A percentile compares a stretch with the other conserved stretches of the same genome.
Evolutionary conservation across 1,284 basidiomycete species (phyloP).

Genomic region (Austroboletus novae-zelandiae): DNA sequence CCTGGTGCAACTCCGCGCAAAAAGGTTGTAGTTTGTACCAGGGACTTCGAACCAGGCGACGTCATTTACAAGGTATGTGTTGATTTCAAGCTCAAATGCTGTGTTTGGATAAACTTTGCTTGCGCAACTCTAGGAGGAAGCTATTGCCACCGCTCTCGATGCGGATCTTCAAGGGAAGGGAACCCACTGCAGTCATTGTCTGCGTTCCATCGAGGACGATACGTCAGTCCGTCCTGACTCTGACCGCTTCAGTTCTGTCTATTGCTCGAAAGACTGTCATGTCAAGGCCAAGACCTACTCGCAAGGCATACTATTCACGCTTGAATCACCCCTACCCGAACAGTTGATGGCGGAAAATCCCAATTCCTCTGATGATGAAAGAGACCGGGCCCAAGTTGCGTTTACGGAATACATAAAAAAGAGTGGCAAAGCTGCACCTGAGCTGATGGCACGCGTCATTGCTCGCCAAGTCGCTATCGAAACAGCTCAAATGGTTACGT

Average conservation of each 20-base stretch:
- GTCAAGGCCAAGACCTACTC: constrained; percentile 53
- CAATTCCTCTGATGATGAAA: constrained; percentile 38
- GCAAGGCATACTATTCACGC: constrained; percentile 67
- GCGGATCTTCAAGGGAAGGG: constrained; percentile 63
- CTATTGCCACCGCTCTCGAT: constrained; percentile 68
- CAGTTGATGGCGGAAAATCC: constrained; percentile 42
- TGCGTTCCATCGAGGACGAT: constrained; percentile 51
- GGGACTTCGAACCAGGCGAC: constrained; percentile 68
- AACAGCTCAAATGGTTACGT: constrained; percentile 51
- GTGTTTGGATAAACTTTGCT: not conserved
- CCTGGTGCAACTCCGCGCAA: constrained; percentile 36
- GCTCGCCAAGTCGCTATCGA: constrained; percentile 68
- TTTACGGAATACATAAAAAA: constrained; percentile 55
- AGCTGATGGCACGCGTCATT: constrained; percentile 69
- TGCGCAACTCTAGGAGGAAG: constrained; percentile 54
- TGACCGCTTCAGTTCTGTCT: constrained; percentile 57
- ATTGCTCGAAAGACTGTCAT: constrained; percentile 72
- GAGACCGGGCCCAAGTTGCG: constrained; percentile 55
- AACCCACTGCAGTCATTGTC: constrained; percentile 69
- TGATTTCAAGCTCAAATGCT: not conserved
- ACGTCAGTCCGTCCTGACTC: constrained; percentile 43
- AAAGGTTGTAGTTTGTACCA: constrained; percentile 62
- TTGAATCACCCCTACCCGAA: constrained; percentile 58
- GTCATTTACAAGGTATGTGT: constrained; percentile 66
- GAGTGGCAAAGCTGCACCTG: constrained; percentile 43